Base-by-base conservation (phyloP, 345 rosid genomes). In the Durio zibethinus region DNA sequence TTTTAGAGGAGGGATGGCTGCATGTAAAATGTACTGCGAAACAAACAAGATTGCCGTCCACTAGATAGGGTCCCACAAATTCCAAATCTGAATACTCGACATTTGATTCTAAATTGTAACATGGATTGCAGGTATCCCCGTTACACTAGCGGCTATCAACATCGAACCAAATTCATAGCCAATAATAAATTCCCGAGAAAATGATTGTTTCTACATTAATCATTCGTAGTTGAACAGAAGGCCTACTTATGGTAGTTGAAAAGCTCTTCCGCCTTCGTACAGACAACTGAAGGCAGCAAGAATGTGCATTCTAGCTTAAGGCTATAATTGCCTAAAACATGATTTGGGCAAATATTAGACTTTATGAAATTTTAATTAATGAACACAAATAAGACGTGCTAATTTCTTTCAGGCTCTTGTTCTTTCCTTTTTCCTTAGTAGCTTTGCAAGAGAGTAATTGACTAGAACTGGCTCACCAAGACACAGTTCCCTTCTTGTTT, bases 401-500 rank as follows among this genome's bases (percentile, higher is more conserved):
- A 52, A 45, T 73, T 73, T 73, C 29, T 70, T 47, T 45, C 16
- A 10, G 18, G 18, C 15, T 16, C 23, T 20, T 50, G 10, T 72
- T 35, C 36, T 52, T 53, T 72, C 2, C 2, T 36, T 65, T 14
- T 35, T 6, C 60, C 42, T 23, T 72, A 0, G 31, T 57, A 21
- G 38, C 35, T 57, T 38, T 57, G 52, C 15, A 9, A 15, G 15
- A 73, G 42, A 53, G 35, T 33, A 25, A 59, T 38, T 31, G 50
- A 53, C 10, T 25, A 35, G 36, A 40, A 59, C 23, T 23, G 53
- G 67, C 47, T 36, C 40, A 59, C 15, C 10, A 16, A 23, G 59
- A 59, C 77, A 23, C 36, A 25, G 77, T 27, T 73, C 16, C 52
- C 72, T 40, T 73, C 52, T 74, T 74, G 25, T 74, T 73, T 48